phyloP scores from a whole-genome alignment of 2,329 filamentous ascomycete genomes.

The Aspergillus sp. region DNA sequence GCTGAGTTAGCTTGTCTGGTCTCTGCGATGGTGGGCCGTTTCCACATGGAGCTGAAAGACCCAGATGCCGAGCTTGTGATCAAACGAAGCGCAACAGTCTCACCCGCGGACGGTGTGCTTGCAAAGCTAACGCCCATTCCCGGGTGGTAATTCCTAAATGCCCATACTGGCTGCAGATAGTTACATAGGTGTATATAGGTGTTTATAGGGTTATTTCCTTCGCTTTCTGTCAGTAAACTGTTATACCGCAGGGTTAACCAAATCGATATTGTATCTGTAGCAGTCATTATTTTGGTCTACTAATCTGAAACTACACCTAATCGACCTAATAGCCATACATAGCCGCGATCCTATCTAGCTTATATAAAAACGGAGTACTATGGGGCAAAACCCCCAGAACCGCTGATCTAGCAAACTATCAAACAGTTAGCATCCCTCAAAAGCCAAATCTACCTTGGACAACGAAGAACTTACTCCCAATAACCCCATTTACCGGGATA shows the following conservation, averaged over 20 bases:
- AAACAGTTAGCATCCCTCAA: neutral
- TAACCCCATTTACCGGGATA: constrained; percentile 50
- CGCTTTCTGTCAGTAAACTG: too few relatives aligned
- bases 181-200: neutral
- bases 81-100: constrained; percentile 68
- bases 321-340: too few relatives aligned
- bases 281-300: too few relatives aligned
- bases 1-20: constrained; percentile 83
- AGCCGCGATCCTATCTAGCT: too few relatives aligned
- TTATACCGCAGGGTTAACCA: too few relatives aligned
- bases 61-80: constrained; percentile 61
- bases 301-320: too few relatives aligned
- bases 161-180: neutral
- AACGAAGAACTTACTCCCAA: constrained; percentile 32
- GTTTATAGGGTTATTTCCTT: too few relatives aligned
- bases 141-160: constrained; percentile 25
- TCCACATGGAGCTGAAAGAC: constrained; percentile 67
- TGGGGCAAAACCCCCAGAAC: neutral
- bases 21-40: constrained; percentile 73
- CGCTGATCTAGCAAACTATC: neutral
- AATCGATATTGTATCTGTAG: too few relatives aligned
- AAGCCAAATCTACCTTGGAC: too few relatives aligned
- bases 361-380: too few relatives aligned
- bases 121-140: constrained; percentile 58
- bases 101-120: constrained; percentile 70